phyloP scores from a whole-genome alignment of 148 eudicot genomes.

The Silene conica region DNA sequence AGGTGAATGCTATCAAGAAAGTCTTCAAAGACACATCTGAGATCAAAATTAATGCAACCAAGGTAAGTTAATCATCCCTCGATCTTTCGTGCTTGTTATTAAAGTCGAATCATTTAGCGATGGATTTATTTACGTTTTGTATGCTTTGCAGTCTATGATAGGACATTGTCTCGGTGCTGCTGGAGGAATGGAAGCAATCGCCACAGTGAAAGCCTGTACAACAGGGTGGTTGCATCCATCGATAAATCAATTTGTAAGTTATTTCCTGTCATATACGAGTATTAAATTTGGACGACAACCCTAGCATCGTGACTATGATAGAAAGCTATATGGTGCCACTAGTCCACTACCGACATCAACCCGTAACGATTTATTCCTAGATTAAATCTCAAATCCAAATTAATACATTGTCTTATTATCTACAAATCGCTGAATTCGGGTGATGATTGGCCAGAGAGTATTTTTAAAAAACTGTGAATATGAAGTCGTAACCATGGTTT shows the following conservation, averaged over 20 bases:
- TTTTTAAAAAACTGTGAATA: not conserved
- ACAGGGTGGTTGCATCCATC: constrained; percentile 96
- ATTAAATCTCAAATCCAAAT: not conserved
- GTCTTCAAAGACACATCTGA: constrained; percentile 85
- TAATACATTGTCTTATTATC: too few relatives aligned
- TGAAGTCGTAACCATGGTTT: too few relatives aligned
- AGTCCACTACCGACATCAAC: not conserved
- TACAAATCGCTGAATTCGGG: not conserved
- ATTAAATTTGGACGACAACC: not conserved
- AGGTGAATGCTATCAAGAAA: constrained; percentile 91
- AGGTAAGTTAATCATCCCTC: constrained; percentile 36
- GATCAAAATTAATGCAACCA: constrained; percentile 86
- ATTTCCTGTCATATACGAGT: constrained; percentile 3
- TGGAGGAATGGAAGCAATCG: constrained; percentile 98
- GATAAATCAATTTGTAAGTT: constrained; percentile 90
- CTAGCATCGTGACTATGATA: not conserved
- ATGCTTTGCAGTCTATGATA: constrained; percentile 75
- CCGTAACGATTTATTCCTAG: not conserved
- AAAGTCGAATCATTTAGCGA: not conserved
- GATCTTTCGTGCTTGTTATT: not conserved
- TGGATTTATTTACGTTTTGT: constrained; percentile 12
- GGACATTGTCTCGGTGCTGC: constrained; percentile 99
- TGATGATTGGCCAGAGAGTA: not conserved
- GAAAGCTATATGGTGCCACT: not conserved
- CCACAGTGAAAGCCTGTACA: constrained; percentile 73